Evolutionary conservation across 1,284 basidiomycete genomes (phyloP), one percentile per base, ranked within the genome.

Genomic region (Rhodofomes roseus): DNA sequence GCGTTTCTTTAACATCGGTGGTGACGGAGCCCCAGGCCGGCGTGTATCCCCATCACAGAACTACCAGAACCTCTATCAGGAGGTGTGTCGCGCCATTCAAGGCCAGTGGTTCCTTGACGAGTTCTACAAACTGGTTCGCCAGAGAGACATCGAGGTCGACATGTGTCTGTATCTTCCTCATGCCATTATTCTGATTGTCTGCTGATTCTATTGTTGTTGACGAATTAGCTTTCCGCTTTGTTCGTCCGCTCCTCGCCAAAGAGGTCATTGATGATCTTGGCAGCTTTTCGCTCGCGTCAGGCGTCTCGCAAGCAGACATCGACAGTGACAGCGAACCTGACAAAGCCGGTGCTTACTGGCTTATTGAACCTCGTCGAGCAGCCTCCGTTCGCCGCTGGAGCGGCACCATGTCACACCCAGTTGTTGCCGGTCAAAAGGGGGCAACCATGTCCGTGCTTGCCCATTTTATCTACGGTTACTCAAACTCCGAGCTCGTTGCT

Each of bases 81-180:
- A 58, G 25, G 34, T 58, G 16, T 20, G n/a, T 39, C 34, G 56
- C 9, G 34, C 52, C 48, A 52, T 34, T 16, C 34, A 36, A 9
- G 56, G 56, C 11, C 48, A 39, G n/a, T 58, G 56, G 56, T 58
- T 58, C 36, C 48, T 58, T 4, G 36, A 41, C 8, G 41, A 23
- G 7, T 58, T 58, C 27, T 58, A 52, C 29, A 34, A 58, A 4
- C 25, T n/a, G 9, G 48, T 48, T 5, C 56, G 48, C 16, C 2
- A 11, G 14, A 25, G 34, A 22, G 48, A 27, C 4, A 22, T 46
- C n/a, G 25, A 40, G 18, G 27, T 16, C 52, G 31, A 58, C 20
- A 22, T 36, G n/a, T 16, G 31, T 23, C 14, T 52, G 34, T 40
- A 36, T n/a, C 40, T 58, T 58, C 23, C 29, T n/a, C 12, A 7